A percentile compares a stretch with the other conserved stretches of the same genome.
Conservation (phyloP, 805 yeast species). For the Cyberlindnera samutprakarnensis region DNA sequence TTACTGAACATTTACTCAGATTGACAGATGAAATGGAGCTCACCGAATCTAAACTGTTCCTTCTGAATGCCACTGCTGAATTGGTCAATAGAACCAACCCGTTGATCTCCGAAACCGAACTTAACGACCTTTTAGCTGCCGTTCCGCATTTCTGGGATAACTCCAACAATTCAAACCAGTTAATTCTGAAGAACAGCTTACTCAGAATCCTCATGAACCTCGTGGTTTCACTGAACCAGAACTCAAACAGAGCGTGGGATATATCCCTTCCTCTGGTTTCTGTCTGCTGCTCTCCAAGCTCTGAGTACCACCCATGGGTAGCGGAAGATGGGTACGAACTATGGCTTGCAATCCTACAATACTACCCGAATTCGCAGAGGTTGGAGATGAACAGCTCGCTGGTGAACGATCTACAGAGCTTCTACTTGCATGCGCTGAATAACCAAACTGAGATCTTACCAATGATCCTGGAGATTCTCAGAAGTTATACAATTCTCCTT, state of each 20-base stretch:
- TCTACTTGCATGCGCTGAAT: constrained; percentile 50
- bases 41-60: constrained; percentile 71
- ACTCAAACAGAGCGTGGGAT: constrained; percentile 41
- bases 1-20: constrained; percentile 40
- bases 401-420: constrained; percentile 15
- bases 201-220: constrained; percentile 52
- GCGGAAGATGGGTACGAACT: constrained; percentile 84
- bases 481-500: constrained; percentile 51
- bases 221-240: constrained; percentile 45
- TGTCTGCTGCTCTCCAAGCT: constrained; percentile 52
- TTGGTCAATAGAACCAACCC: constrained; percentile 62
- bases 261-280: constrained; percentile 60
- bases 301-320: constrained; percentile 47
- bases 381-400: constrained; percentile 12
- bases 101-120: constrained; percentile 41
- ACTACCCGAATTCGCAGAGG: constrained; percentile 35
- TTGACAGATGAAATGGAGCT: constrained; percentile 43
- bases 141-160: constrained; percentile 77
- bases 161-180: constrained; percentile 35
- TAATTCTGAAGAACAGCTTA: constrained; percentile 42
- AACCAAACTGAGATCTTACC: constrained; percentile 73
- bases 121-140: constrained; percentile 42
- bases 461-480: constrained; percentile 47
- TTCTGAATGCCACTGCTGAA: constrained; percentile 60
- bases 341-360: constrained; percentile 66